Percentiles rank a stretch among this genome's conserved stretches.
Evolutionary conservation across 768 basidiomycete genomes (phyloP).

Genomic region (Amanita phalloides): DNA sequence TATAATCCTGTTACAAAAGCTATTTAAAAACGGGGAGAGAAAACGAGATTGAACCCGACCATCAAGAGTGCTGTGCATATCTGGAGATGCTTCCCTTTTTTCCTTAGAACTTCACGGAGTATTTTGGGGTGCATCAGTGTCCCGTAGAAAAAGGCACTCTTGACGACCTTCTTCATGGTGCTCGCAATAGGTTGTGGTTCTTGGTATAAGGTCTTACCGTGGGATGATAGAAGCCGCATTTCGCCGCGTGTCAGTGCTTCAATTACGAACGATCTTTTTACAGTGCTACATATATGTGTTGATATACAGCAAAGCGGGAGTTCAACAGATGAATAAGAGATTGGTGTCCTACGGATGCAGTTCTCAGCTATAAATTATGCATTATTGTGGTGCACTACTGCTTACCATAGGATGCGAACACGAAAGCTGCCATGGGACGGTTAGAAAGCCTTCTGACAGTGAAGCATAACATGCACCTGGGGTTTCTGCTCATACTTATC

Average conservation of each 20-base stretch:
- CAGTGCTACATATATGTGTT: too few species aligned
- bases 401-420: conserved; percentile 33
- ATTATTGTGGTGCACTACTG: not conserved
- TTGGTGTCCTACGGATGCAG: conserved; percentile 16
- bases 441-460: not conserved
- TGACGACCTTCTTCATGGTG: not conserved
- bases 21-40: not conserved
- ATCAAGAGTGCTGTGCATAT: conserved; percentile 67
- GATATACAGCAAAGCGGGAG: not conserved
- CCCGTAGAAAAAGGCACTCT: conserved; percentile 74
- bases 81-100: conserved; percentile 50
- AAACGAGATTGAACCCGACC: conserved; percentile 29
- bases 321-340: conserved; percentile 19
- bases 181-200: too few species aligned
- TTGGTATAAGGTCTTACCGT: not conserved
- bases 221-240: too few species aligned
- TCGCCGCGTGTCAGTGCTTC: too few species aligned
- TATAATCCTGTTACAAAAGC: conserved; percentile 45
- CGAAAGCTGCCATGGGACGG: conserved; percentile 18
- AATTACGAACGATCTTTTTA: too few species aligned
- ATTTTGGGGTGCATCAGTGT: conserved; percentile 85
- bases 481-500: conserved; percentile 34
- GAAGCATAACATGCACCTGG: conserved; percentile 16
- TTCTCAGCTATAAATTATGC: not conserved
- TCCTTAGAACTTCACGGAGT: conserved; percentile 62